phyloP scores from a whole-genome alignment of 352 stramenopile species.

The Phytophthora cryptogea region DNA sequence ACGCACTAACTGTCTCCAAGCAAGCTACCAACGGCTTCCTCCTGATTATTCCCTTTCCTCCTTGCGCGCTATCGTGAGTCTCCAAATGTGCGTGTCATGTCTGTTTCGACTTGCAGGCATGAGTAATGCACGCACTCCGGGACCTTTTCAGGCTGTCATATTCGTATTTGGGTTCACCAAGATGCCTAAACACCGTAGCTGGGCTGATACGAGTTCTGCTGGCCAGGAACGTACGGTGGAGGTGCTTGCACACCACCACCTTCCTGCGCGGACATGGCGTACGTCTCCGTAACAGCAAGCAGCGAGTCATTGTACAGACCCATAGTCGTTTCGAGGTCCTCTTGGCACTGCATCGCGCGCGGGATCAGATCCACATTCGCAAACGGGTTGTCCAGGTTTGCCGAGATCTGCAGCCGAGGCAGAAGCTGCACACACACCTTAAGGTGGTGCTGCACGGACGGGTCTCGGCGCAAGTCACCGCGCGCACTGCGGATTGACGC shows the following conservation, averaged over 20 bases:
- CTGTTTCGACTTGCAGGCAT: conserved; percentile 14
- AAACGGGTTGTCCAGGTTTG: conserved; percentile 90
- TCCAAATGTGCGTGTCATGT: conserved; percentile 3
- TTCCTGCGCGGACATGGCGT: conserved; percentile 78
- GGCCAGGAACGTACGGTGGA: conserved; percentile 84
- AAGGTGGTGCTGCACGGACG: conserved; percentile 83
- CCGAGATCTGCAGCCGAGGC: conserved; percentile 85
- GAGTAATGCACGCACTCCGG: not conserved
- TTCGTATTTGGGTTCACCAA: conserved; percentile 3
- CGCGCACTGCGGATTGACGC: conserved; percentile 80
- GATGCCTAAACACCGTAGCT: conserved; percentile 79
- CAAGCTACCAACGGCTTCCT: conserved; percentile 37
- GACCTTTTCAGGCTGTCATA: conserved; percentile 21
- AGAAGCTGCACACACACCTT: conserved; percentile 88
- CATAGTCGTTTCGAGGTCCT: conserved; percentile 88
- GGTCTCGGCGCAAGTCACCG: conserved; percentile 79
- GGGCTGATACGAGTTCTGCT: conserved; percentile 90
- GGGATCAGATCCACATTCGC: conserved; percentile 88
- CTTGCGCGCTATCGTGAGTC: conserved; percentile 5
- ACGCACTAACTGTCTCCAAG: conserved; percentile 24
- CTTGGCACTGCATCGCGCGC: conserved; percentile 88
- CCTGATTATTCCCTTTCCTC: conserved; percentile 19
- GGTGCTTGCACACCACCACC: conserved; percentile 59
- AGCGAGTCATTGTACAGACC: conserved; percentile 90
- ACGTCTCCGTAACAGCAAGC: conserved; percentile 86